Evolutionary conservation across 1,284 basidiomycete species (phyloP).

Genomic region (Cystobasidium sp.): DNA sequence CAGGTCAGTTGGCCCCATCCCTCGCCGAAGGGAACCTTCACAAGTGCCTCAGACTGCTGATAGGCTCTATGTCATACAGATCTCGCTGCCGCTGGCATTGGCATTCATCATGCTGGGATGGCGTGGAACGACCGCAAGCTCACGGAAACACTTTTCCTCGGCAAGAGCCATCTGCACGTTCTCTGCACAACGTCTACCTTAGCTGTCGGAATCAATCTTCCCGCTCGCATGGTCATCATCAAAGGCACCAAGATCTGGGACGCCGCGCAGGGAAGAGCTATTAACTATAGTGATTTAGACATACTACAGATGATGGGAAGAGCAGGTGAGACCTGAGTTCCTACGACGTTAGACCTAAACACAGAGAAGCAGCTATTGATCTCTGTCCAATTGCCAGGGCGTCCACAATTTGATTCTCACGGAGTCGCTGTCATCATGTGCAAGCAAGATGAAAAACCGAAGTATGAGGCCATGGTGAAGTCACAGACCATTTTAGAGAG

Average conservation of each 20-base stretch:
- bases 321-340: too few relatives aligned
- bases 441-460: conserved; percentile 70
- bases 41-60: conserved; percentile 13
- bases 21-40: too few relatives aligned
- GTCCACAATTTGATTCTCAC: conserved; percentile 82
- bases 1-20: too few relatives aligned
- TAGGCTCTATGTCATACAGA: conserved; percentile 39
- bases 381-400: too few relatives aligned
- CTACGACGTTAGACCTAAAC: too few relatives aligned
- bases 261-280: conserved; percentile 59
- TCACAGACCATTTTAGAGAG: conserved; percentile 77
- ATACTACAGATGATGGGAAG: conserved; percentile 61
- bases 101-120: conserved; percentile 84
- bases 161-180: conserved; percentile 66
- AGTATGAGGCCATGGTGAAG: conserved; percentile 63
- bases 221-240: conserved; percentile 64
- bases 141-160: conserved; percentile 72
- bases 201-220: conserved; percentile 83
- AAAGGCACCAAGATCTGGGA: conserved; percentile 72
- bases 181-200: conserved; percentile 69
- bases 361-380: too few relatives aligned
- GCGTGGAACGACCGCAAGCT: conserved; percentile 70
- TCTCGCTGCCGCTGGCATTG: conserved; percentile 65
- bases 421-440: conserved; percentile 71
- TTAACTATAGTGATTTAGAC: conserved; percentile 80